Evolutionary conservation across 768 basidiomycete species (phyloP).

Genomic region (Galerina sulciceps): DNA sequence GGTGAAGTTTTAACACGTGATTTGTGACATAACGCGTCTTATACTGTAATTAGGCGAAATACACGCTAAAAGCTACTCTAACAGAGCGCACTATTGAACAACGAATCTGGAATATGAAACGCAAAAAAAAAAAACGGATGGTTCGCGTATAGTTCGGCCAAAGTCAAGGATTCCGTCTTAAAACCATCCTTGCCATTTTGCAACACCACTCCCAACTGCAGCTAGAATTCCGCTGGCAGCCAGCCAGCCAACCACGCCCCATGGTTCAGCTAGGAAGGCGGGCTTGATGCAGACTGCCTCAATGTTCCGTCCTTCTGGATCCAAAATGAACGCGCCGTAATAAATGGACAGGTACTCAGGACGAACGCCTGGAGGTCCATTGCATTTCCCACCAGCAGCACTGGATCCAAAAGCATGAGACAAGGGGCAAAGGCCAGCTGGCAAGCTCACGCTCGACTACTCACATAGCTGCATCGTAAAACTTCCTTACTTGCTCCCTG

Average conservation of each 20-base stretch:
- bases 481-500: conserved; percentile 25
- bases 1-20: no score
- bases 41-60: not conserved
- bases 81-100: not conserved
- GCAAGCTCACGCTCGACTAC: not conserved
- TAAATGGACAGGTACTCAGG: conserved; percentile 26
- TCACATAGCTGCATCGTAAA: conserved; percentile 30
- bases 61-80: no score
- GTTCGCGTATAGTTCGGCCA: not conserved
- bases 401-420: conserved; percentile 8
- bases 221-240: conserved; percentile 1
- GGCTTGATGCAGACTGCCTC: conserved; percentile 28
- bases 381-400: conserved; percentile 27
- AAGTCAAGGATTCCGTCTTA: not conserved
- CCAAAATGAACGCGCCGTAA: conserved; percentile 30
- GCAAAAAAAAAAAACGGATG: not conserved
- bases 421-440: no score
- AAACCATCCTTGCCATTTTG: conserved; percentile 13
- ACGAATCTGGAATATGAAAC: not conserved
- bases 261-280: conserved; percentile 21
- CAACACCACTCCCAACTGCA: conserved; percentile 8
- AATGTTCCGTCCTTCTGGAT: conserved; percentile 31
- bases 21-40: not conserved
- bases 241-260: conserved; percentile 19
- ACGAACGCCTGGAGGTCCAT: conserved; percentile 29